Percentiles rank a stretch among this genome's conserved stretches.
Evolutionary conservation across 2,329 filamentous ascomycete species (phyloP).

Genomic region (Neonectria sp.): DNA sequence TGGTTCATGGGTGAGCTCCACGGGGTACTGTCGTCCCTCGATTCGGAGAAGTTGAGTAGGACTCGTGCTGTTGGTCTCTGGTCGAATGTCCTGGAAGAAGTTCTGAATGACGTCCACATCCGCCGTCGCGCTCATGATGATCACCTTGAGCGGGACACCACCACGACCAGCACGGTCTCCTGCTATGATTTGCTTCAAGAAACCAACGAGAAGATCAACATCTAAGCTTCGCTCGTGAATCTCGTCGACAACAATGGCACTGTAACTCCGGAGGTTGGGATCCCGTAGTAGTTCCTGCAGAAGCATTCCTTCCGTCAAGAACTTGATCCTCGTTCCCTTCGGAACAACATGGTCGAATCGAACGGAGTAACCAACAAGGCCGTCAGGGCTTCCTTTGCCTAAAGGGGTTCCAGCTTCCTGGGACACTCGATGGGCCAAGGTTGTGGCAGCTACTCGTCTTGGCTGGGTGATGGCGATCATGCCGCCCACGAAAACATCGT

Average conservation of each 20-base stretch:
- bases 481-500: constrained; percentile 74
- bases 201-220: constrained; percentile 91
- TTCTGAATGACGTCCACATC: constrained; percentile 83
- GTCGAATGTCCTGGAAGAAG: constrained; percentile 74
- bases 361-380: constrained; percentile 90
- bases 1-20: constrained; percentile 82
- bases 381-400: constrained; percentile 56
- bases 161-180: constrained; percentile 75
- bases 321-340: constrained; percentile 90
- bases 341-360: constrained; percentile 92
- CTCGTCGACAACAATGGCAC: constrained; percentile 93
- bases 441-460: constrained; percentile 92
- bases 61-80: constrained; percentile 34
- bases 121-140: constrained; percentile 97
- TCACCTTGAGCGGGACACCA: constrained; percentile 84
- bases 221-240: constrained; percentile 97
- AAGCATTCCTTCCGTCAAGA: constrained; percentile 95
- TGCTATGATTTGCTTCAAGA: constrained; percentile 83
- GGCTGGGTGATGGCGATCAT: constrained; percentile 96
- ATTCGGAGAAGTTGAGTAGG: constrained; percentile 72
- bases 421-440: constrained; percentile 88
- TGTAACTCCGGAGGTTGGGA: constrained; percentile 86
- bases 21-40: constrained; percentile 89
- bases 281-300: constrained; percentile 94
- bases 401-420: constrained; percentile 77